phyloP scores from a whole-genome alignment of 805 yeast genomes.

The Vanderwaltozyma polyspora region DNA sequence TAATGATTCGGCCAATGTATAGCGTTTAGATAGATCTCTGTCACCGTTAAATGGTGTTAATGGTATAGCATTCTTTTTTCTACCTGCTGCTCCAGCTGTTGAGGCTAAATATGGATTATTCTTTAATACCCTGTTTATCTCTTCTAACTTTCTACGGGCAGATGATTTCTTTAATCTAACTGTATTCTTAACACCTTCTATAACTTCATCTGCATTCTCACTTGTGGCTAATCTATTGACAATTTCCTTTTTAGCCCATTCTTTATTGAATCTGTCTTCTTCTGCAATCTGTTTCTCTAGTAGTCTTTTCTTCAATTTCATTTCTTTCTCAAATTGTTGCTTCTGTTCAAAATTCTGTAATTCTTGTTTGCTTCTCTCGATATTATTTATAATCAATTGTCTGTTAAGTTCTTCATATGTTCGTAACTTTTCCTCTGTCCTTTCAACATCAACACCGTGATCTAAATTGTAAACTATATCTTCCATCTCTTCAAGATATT shows the following conservation, averaged over 20 bases:
- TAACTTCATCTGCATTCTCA: conserved; percentile 34
- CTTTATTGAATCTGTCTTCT: conserved; percentile 44
- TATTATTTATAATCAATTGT: conserved; percentile 64
- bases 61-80: conserved; percentile 39
- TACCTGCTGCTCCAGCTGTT: conserved; percentile 10
- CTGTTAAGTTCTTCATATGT: conserved; percentile 66
- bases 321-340: conserved; percentile 62
- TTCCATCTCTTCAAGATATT: conserved; percentile 77
- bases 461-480: conserved; percentile 66
- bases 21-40: conserved; percentile 45
- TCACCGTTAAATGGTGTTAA: conserved; percentile 95
- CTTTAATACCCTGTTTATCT: conserved; percentile 28
- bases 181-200: conserved; percentile 41
- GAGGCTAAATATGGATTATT: conserved; percentile 27
- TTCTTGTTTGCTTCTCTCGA: conserved; percentile 62
- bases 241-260: conserved; percentile 44
- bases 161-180: conserved; percentile 50
- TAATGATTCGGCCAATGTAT: conserved; percentile 30
- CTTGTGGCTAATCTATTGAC: conserved; percentile 37
- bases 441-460: conserved; percentile 56
- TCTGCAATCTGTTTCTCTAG: conserved; percentile 58
- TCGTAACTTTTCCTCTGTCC: conserved; percentile 53
- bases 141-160: conserved; percentile 43
- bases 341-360: conserved; percentile 48
- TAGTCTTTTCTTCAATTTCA: conserved; percentile 36